A percentile compares a stretch with the other conserved stretches of the same genome.
phyloP scores from a whole-genome alignment of 805 yeast genomes.

The Candida sakaeoensis region DNA sequence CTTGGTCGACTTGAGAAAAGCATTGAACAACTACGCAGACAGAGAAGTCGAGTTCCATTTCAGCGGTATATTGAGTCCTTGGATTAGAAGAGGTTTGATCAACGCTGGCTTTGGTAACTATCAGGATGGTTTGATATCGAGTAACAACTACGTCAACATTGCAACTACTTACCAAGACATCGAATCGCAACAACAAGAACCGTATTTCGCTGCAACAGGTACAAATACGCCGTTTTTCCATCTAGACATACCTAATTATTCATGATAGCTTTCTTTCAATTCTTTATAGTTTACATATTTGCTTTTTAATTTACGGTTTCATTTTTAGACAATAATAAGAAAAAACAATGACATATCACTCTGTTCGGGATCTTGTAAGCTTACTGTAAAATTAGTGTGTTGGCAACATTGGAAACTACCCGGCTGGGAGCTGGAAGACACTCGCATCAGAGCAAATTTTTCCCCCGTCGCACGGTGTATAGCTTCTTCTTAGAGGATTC shows the following conservation, averaged over 20 bases:
- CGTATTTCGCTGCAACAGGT: constrained; percentile 51
- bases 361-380: no score
- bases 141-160: constrained; percentile 38
- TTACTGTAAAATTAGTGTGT: no score
- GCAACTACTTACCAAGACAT: constrained; percentile 25
- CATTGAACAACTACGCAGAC: constrained; percentile 70
- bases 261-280: constrained; percentile 1
- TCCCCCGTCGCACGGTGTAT: no score
- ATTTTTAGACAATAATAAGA: no score
- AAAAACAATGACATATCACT: no score
- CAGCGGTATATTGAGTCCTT: constrained; percentile 77
- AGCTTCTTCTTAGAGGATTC: no score
- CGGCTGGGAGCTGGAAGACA: no score
- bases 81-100: constrained; percentile 77
- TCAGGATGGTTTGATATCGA: constrained; percentile 37
- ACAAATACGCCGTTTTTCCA: constrained; percentile 78
- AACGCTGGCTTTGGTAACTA: constrained; percentile 74
- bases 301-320: background rate
- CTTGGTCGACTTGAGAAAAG: constrained; percentile 69
- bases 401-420: no score
- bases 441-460: no score
- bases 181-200: constrained; percentile 25
- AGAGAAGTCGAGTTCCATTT: constrained; percentile 87
- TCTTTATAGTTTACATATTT: constrained; percentile 1
- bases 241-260: constrained; percentile 65